Conservation (phyloP, 1,284 basidiomycete genomes). For the Phylloboletellus chloephorus region DNA sequence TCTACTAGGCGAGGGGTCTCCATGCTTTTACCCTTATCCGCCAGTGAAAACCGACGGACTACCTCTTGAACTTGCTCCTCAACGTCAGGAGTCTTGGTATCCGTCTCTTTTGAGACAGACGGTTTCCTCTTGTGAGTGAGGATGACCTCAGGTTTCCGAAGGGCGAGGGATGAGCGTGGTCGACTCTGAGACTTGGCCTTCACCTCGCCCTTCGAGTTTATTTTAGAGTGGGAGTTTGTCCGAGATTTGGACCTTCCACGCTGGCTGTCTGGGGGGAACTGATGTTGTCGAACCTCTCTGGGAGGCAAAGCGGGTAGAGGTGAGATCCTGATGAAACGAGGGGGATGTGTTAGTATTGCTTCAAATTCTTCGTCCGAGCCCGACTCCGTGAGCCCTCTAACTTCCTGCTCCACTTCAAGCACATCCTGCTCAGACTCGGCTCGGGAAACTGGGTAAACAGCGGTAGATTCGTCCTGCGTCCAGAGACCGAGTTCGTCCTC, state of each 20-base stretch:
- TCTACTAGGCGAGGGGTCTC: constrained; percentile 5
- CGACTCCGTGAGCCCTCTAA: constrained; percentile 37
- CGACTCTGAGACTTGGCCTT: constrained; percentile 6
- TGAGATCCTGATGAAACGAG: constrained; percentile 15
- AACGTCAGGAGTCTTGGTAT: not conserved
- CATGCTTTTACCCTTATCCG: constrained; percentile 21
- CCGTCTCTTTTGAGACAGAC: constrained; percentile 3
- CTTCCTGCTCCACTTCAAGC: constrained; percentile 19
- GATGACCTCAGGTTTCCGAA: constrained; percentile 12
- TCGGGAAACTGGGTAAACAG: constrained; percentile 23
- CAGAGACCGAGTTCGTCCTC: constrained; percentile 45
- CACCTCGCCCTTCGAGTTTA: constrained; percentile 1
- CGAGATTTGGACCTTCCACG: constrained; percentile 16
- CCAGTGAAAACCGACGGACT: not conserved
- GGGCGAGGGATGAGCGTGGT: constrained; percentile 2
- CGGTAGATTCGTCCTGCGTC: constrained; percentile 37
- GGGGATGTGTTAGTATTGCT: constrained; percentile 22
- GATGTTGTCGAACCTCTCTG: constrained; percentile 9
- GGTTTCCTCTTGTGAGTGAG: constrained; percentile 6
- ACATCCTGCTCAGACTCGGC: constrained; percentile 15
- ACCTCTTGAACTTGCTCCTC: constrained; percentile 2
- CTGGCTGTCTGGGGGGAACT: constrained; percentile 18
- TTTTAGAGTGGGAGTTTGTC: constrained; percentile 4
- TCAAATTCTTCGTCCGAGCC: constrained; percentile 30
- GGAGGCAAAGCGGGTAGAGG: constrained; percentile 3